Evolutionary conservation across 768 basidiomycete species (phyloP), one percentile per base, ranked within the genome.

Genomic region (Pleurotus eryngii): DNA sequence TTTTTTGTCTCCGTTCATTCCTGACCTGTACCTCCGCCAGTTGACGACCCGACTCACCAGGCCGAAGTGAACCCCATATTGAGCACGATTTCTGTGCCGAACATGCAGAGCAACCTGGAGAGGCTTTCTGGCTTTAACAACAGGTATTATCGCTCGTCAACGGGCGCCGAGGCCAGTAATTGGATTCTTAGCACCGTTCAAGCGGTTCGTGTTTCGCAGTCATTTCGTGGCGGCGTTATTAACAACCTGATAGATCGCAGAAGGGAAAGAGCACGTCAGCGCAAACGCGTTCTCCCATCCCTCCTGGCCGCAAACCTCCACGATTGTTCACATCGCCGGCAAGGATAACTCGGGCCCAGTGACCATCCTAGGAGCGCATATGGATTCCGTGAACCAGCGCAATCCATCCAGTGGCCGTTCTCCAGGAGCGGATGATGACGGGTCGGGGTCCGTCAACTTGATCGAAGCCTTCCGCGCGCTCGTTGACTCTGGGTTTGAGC

Each of bases 371-470:
- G 76, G 72, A 17, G 72, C 74, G 7, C 77, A 77, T 57, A 72
- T 78, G 63, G 76, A 78, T 57, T 77, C 73, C 5, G 73, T 74
- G 61, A 78, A 77, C 60, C 67, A 67, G 39, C 65, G 64, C 61
- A 74, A 60, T 42, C 75, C 76, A 0, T 70, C 72, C 2, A 68
- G 63, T 38, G 75, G 76, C 40, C 72, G 74, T 22, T 78, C 78
- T 11, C 80, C 79, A 26, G 80, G 81, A 49, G 76, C 76, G 0
- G 80, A 81, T 50, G 81, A 81, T 59, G 78, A 80, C 51, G 81
- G 80, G 14, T 75, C 74, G 6, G 79, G 79, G 14, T 65, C 67
- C 26, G 76, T 78, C 49, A 78, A 77, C 60, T 64, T 77, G 20
- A 68, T 80, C 12, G 78, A 81, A 63, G 73, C 70, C 27, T 70